These are phyloP conservation scores for Boletus eberwhitei DNA, from an alignment of 768 basidiomycete genomes.

Conservation along the genomic window DNA sequence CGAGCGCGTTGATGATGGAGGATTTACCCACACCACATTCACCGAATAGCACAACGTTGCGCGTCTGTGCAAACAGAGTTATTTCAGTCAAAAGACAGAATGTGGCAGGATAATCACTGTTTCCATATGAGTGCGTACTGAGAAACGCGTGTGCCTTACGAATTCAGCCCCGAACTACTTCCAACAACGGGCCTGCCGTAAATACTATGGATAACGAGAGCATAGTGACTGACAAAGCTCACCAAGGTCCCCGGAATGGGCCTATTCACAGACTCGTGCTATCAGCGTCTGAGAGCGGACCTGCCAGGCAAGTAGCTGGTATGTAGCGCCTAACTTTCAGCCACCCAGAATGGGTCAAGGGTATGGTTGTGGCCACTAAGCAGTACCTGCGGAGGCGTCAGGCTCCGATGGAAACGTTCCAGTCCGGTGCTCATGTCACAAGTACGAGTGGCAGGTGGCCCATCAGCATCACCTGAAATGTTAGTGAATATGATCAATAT, in stretches of 20 bases:
- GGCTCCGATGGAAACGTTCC: not conserved
- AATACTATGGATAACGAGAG: not conserved
- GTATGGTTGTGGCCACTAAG: not conserved
- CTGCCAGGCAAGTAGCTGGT: not conserved
- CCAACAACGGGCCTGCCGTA: not conserved
- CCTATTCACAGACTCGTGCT: not conserved
- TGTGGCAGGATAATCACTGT: not conserved
- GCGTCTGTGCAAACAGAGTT: constrained; percentile 3
- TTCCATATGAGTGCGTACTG: constrained; percentile 2
- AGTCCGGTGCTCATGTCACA: not conserved
- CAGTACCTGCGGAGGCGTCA: too few species aligned
- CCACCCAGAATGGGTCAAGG: constrained; percentile 4
- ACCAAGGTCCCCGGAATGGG: not conserved
- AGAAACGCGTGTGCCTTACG: not conserved
- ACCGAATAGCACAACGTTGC: constrained; percentile 37
- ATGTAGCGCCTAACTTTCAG: not conserved
- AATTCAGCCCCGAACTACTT: not conserved
- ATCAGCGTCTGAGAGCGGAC: not conserved
- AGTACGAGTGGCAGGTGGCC: not conserved
- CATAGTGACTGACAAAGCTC: constrained; percentile 1
- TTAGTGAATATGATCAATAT: too few species aligned
- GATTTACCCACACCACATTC: constrained; percentile 38
- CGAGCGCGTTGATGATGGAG: constrained; percentile 38
- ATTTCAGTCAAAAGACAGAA: not conserved
- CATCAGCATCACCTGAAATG: not conserved